A percentile compares a stretch with the other conserved stretches of the same genome.
Evolutionary conservation across 2,329 filamentous ascomycete species (phyloP).

Genomic region (Fusarium lyarnte): DNA sequence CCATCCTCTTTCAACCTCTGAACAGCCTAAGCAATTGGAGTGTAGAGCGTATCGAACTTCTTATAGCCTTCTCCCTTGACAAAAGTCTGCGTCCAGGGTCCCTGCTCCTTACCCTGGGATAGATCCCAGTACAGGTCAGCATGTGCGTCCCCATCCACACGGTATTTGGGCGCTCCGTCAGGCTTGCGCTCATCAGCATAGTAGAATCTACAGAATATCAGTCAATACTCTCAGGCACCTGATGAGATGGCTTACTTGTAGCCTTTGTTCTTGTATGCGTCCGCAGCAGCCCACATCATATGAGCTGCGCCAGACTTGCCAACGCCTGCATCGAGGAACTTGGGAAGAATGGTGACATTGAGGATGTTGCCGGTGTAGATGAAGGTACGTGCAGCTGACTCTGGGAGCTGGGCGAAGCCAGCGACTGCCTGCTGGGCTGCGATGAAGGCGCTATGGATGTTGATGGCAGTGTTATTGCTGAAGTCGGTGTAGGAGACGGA

Average conservation of each 20-base stretch:
- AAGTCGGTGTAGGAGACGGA: slow-evolving; percentile 24
- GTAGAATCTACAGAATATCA: slow-evolving; percentile 55
- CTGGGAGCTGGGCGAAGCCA: slow-evolving; percentile 42
- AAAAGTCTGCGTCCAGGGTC: slow-evolving; percentile 58
- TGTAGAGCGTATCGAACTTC: background rate
- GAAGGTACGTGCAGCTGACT: slow-evolving; percentile 49
- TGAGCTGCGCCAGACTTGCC: slow-evolving; percentile 52
- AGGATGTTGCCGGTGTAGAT: slow-evolving; percentile 57
- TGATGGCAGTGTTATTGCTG: slow-evolving; percentile 7
- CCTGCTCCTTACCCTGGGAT: slow-evolving; percentile 51
- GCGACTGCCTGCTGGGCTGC: slow-evolving; percentile 25
- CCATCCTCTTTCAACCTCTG: too few relatives aligned
- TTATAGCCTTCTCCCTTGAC: slow-evolving; percentile 54
- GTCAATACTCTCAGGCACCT: accelerated
- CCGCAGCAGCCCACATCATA: slow-evolving; percentile 45
- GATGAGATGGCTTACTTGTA: slow-evolving; percentile 41
- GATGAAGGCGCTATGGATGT: slow-evolving; percentile 18
- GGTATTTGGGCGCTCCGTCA: slow-evolving; percentile 48
- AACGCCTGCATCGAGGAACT: slow-evolving; percentile 50
- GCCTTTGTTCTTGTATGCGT: slow-evolving; percentile 48
- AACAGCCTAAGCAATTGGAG: background rate
- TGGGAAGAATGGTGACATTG: slow-evolving; percentile 46
- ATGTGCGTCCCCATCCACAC: slow-evolving; percentile 53
- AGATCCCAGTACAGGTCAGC: slow-evolving; percentile 53
- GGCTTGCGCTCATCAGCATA: slow-evolving; percentile 59